Evolutionary conservation across 2,329 filamentous ascomycete species (phyloP).

Genomic region (Gliomastix tumulicola): DNA sequence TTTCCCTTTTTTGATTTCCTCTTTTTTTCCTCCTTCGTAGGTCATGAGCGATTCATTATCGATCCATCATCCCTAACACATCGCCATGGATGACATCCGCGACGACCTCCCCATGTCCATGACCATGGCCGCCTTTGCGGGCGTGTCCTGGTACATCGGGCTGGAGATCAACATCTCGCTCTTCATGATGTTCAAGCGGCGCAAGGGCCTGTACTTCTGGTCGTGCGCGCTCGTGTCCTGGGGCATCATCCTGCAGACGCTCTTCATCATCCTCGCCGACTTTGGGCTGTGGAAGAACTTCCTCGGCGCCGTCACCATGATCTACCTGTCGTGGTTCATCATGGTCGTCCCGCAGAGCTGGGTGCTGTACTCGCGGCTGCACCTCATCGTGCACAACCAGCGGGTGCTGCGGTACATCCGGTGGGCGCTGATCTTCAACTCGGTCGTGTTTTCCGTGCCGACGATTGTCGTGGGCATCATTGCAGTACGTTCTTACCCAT

Average conservation of each 20-base stretch:
- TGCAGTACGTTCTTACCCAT: conserved; percentile 24
- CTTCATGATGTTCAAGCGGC: conserved; percentile 19
- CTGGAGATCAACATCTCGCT: conserved; percentile 23
- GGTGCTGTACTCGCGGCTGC: conserved; percentile 53
- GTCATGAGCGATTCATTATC: background rate
- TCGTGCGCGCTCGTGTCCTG: conserved; percentile 21
- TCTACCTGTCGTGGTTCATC: conserved; percentile 8
- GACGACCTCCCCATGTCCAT: conserved; percentile 17
- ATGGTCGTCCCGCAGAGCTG: conserved; percentile 53
- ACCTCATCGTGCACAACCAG: conserved; percentile 47
- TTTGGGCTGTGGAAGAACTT: conserved; percentile 12
- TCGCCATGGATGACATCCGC: conserved; percentile 9
- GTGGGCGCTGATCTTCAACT: conserved; percentile 46
- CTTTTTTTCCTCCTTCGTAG: background rate
- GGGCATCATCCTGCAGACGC: conserved; percentile 22
- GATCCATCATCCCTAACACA: background rate
- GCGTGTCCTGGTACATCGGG: conserved; percentile 20
- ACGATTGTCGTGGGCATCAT: conserved; percentile 46
- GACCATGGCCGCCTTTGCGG: conserved; percentile 24
- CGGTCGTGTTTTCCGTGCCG: conserved; percentile 40
- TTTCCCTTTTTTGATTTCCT: conserved; percentile 7
- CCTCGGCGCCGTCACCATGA: conserved; percentile 1
- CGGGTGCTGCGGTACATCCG: conserved; percentile 37
- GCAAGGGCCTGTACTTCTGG: conserved; percentile 27
- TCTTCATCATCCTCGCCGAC: conserved; percentile 33